Evolutionary conservation across 306 rosid genomes (phyloP).

Genomic region (Astragalus glycyphyllos): DNA sequence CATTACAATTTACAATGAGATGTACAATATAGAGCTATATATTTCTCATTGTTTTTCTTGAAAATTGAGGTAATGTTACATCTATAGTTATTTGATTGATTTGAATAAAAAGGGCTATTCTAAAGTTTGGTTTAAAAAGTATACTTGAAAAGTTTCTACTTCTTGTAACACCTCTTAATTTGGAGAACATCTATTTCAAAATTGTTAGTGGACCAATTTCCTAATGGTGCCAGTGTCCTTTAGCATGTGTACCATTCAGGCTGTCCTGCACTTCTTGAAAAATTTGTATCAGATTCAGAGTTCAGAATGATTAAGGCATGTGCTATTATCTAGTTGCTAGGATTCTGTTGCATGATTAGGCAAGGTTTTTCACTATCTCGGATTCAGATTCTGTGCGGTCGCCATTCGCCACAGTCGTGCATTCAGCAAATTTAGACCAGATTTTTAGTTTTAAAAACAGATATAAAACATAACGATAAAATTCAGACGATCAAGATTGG

Average conservation of each 20-base stretch:
- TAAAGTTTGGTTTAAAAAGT: neutral
- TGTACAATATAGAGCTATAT: neutral
- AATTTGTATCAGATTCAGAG: constrained; percentile 8
- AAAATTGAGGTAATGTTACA: constrained; percentile 11
- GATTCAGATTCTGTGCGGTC: too few species aligned
- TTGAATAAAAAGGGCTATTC: neutral
- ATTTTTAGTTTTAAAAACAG: too few species aligned
- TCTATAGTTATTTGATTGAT: constrained; percentile 2
- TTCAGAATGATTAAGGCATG: constrained; percentile 31
- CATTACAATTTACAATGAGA: too few species aligned
- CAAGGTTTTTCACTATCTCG: neutral
- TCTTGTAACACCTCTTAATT: neutral
- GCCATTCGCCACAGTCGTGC: too few species aligned
- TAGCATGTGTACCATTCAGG: constrained; percentile 26
- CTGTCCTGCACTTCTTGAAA: constrained; percentile 6
- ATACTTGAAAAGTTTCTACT: neutral
- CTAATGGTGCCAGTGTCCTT: constrained; percentile 34
- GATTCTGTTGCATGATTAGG: neutral
- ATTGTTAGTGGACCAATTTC: constrained; percentile 18
- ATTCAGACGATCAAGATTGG: too few species aligned
- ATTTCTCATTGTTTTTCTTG: constrained; percentile 23
- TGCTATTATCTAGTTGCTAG: neutral
- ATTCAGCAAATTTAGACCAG: too few species aligned
- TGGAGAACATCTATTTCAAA: neutral
- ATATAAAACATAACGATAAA: too few species aligned